Evolutionary conservation across 768 basidiomycete genomes (phyloP).

Genomic region (Russula abietina): DNA sequence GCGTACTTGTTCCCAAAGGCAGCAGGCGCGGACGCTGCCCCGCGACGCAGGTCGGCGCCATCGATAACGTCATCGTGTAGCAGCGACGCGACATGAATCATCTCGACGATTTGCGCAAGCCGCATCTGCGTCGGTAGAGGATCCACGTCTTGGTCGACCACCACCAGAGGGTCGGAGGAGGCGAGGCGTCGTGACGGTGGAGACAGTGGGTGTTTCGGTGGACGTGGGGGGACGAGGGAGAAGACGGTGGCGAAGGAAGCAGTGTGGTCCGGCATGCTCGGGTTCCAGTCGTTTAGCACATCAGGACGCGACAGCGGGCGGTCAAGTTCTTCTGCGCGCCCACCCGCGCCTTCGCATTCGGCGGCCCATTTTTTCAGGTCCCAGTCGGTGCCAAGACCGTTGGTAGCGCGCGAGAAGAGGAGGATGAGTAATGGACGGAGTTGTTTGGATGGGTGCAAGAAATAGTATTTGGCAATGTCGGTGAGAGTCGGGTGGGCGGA

Average conservation of each 20-base stretch:
- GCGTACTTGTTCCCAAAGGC: conserved; percentile 90
- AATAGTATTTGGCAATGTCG: conserved; percentile 89
- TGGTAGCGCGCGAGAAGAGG: conserved; percentile 87
- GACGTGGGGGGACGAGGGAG: conserved; percentile 46
- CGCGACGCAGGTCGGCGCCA: conserved; percentile 63
- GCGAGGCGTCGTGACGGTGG: conserved; percentile 31
- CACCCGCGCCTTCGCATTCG: conserved; percentile 48
- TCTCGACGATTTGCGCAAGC: conserved; percentile 93
- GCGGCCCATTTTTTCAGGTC: conserved; percentile 54
- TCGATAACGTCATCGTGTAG: conserved; percentile 91
- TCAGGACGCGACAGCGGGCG: conserved; percentile 71
- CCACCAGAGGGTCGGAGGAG: conserved; percentile 31
- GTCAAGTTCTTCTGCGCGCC: conserved; percentile 60
- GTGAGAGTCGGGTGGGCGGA: conserved; percentile 84
- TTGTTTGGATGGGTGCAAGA: conserved; percentile 83
- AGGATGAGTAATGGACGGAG: conserved; percentile 85
- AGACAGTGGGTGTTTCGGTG: conserved; percentile 34
- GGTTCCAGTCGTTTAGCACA: conserved; percentile 89
- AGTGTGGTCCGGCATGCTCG: conserved; percentile 73
- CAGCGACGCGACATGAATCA: conserved; percentile 94
- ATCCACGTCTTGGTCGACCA: conserved; percentile 31
- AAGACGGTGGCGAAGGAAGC: conserved; percentile 53
- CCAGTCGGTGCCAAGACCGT: conserved; percentile 74
- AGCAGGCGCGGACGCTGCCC: conserved; percentile 59
- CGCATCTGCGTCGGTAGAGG: conserved; percentile 86